Conservation (phyloP, 345 rosid genomes). For the Brassica cretica region DNA sequence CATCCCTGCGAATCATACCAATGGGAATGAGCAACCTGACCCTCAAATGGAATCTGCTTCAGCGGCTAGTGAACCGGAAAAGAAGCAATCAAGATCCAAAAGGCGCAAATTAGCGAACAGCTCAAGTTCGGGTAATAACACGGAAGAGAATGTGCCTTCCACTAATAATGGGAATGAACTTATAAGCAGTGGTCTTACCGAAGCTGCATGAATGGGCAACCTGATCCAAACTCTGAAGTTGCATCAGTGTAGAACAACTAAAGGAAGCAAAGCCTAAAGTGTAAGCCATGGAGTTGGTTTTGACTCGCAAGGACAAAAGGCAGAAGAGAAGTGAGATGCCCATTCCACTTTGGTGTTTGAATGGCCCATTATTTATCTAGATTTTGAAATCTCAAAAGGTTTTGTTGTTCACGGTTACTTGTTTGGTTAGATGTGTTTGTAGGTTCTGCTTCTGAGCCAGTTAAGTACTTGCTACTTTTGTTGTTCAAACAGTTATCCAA, state of each 20-base stretch:
- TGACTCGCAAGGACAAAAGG: background rate
- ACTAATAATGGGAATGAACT: background rate
- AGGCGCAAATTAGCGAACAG: constrained; percentile 17
- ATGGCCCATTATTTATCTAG: constrained; percentile 1
- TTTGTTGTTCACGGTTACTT: constrained; percentile 19
- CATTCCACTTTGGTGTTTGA: background rate
- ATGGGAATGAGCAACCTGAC: constrained; percentile 16
- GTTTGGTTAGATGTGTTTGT: background rate
- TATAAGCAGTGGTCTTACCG: constrained; percentile 6
- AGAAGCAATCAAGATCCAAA: constrained; percentile 15
- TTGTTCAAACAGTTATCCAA: background rate
- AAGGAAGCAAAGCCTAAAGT: too few species aligned
- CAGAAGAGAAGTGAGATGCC: constrained; percentile 5
- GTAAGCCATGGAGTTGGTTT: background rate
- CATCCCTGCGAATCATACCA: background rate
- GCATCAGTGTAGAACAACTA: too few species aligned
- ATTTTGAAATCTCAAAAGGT: background rate
- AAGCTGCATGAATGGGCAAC: constrained; percentile 1
- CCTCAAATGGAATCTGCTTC: constrained; percentile 15
- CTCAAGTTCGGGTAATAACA: background rate
- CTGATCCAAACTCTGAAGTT: too few species aligned
- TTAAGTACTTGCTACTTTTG: background rate
- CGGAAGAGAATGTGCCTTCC: constrained; percentile 17
- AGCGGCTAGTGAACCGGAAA: constrained; percentile 8
- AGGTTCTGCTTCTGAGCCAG: background rate